Evolutionary conservation across 1,139 yeast genomes (phyloP).

Genomic region (Yamadazyma sp.): DNA sequence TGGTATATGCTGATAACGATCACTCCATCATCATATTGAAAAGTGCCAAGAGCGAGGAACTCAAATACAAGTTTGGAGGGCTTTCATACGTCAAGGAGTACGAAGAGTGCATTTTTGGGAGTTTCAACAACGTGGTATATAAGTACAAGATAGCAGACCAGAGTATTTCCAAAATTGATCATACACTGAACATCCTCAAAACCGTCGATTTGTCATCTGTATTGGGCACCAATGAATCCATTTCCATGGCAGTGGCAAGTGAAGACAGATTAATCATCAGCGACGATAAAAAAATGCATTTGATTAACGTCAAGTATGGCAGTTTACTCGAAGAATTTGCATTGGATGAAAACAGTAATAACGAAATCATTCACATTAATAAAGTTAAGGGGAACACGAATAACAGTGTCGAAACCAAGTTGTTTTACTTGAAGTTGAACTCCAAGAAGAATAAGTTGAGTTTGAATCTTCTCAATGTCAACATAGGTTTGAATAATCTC

Average conservation of each 20-base stretch:
- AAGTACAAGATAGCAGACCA: conserved; percentile 8
- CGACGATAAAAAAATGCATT: conserved; percentile 35
- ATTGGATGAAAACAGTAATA: conserved; percentile 22
- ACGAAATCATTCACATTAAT: conserved; percentile 35
- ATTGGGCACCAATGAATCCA: conserved; percentile 13
- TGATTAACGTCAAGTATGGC: conserved; percentile 45
- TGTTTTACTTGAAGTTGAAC: conserved; percentile 43
- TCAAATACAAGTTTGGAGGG: conserved; percentile 9
- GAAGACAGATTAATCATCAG: conserved; percentile 48
- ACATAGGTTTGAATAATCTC: conserved; percentile 69
- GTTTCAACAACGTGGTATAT: conserved; percentile 12
- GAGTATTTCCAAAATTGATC: conserved; percentile 12
- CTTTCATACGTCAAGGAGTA: conserved; percentile 3
- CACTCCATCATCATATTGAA: conserved; percentile 6
- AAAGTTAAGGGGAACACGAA: conserved; percentile 44
- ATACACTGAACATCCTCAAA: conserved; percentile 23
- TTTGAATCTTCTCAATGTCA: conserved; percentile 51
- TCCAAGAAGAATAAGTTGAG: conserved; percentile 44
- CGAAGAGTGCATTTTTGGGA: conserved; percentile 10
- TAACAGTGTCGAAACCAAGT: conserved; percentile 41
- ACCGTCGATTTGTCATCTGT: conserved; percentile 23
- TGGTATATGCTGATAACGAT: conserved; percentile 7
- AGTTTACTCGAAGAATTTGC: conserved; percentile 41
- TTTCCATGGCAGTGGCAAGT: conserved; percentile 36
- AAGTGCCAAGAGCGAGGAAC: conserved; percentile 5